Base-by-base conservation (phyloP, 768 basidiomycete genomes). In the Strobilomyces confusus region DNA sequence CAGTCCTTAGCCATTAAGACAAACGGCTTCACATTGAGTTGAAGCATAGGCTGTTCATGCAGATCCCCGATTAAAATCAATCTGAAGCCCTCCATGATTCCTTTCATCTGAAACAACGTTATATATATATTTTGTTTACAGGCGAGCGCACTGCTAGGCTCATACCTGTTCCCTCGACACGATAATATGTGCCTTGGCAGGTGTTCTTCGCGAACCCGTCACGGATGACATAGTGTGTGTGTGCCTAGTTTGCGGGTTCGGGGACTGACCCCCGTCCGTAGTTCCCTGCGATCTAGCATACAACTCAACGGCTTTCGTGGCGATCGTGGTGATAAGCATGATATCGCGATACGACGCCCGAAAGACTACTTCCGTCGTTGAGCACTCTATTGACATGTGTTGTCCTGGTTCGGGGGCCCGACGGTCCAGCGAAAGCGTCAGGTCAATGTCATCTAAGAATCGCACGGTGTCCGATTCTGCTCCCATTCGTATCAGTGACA, bases 281-380 rank as follows among this genome's bases (percentile, higher is more conserved):
- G 64, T 58, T 25, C 58, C 67, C 59, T 73, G 79, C 45, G 72
- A 79, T 44, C 32, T 57, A 48, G 72, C 70, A 58, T 90, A 93
- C n/a, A 93, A 75, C 52, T 87, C 86, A 33, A 91, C 72, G 0
- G 93, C 97, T 56, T 87, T 92, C 67, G 92, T 92, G 60, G 90
- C 79, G 56, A 95, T 95, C 4, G 83, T 74, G 43, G 80, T 84
- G 58, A 98, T 98, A 58, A 98, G 80, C 58, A 82, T 83, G 67
- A 98, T 91, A 66, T 99, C 97, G 19, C 92, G 83, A 63, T 94
- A 93, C 0, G 95, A 98, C n/a, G 92, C 92, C 23, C 97, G 82
- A 68, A 99, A 87, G 49, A 98, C 80, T 59, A 99, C 80, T 2
- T 94, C 88, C 55, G 90, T 87, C 23, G 83, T 73, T 17, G 79